Conservation (phyloP, 805 yeast species). For the Nakazawaea ishiwadae region DNA sequence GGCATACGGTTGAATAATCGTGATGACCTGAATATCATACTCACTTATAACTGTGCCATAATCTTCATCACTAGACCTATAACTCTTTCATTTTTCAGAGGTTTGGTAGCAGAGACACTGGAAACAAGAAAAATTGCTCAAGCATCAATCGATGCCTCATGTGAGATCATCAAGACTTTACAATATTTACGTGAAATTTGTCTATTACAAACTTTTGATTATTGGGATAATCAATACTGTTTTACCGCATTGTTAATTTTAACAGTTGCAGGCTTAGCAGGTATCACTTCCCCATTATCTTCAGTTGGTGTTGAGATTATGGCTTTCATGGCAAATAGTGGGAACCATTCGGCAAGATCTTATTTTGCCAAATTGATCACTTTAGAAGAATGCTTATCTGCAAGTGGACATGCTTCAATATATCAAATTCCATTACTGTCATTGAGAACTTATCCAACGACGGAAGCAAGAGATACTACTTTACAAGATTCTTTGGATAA, state of each 20-base stretch:
- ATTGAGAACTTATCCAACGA: constrained; percentile 4
- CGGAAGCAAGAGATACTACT: no score
- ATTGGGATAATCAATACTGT: constrained; percentile 35
- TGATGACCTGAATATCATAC: constrained; percentile 27
- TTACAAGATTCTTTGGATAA: no score
- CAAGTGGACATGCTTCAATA: neutral
- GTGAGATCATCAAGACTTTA: constrained; percentile 26
- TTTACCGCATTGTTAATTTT: constrained; percentile 29
- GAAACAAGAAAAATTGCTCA: constrained; percentile 23
- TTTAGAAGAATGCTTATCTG: constrained; percentile 4
- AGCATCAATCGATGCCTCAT: constrained; percentile 27
- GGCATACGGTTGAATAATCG: constrained; percentile 13
- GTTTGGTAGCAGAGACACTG: constrained; percentile 18
- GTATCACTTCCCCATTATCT: constrained; percentile 9
- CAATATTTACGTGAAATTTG: constrained; percentile 23
- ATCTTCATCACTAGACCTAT: constrained; percentile 32
- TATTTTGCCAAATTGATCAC: constrained; percentile 20
- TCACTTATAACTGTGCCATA: constrained; percentile 30
- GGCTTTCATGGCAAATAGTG: constrained; percentile 23
- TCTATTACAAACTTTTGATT: constrained; percentile 31
- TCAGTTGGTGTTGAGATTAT: constrained; percentile 21
- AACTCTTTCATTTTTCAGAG: constrained; percentile 29
- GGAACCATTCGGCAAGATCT: constrained; percentile 24
- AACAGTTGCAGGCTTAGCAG: constrained; percentile 17
- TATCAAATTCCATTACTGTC: constrained; percentile 2